These are phyloP conservation scores for Saksenaea vasiformis DNA, from an alignment of 371 early-diverging fungal genomes.

Conservation along the genomic window DNA sequence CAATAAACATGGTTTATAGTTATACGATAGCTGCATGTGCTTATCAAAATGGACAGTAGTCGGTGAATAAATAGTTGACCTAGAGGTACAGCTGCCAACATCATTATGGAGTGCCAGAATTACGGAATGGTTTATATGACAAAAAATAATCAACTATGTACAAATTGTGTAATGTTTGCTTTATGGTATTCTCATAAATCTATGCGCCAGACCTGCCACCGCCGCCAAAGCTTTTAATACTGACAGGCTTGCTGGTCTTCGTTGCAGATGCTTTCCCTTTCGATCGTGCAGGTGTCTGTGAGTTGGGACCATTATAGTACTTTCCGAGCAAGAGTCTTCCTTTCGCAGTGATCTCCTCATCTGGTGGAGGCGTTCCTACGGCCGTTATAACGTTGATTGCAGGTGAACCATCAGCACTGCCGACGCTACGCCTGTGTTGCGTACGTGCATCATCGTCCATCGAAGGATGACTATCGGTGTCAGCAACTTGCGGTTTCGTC, in stretches of 20 bases:
- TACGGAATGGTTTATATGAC: too few relatives aligned
- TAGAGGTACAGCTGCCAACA: too few relatives aligned
- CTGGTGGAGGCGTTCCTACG: not conserved
- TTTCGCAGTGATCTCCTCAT: slow-evolving; percentile 23
- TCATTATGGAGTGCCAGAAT: too few relatives aligned
- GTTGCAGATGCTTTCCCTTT: not conserved
- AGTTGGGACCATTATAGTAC: slow-evolving; percentile 20
- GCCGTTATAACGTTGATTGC: not conserved
- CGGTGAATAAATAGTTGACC: too few relatives aligned
- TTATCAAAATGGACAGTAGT: too few relatives aligned
- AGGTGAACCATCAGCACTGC: slow-evolving; percentile 11
- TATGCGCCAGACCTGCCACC: not conserved
- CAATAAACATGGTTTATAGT: slow-evolving; percentile 1
- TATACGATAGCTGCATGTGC: too few relatives aligned
- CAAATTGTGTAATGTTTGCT: too few relatives aligned
- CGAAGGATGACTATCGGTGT: not conserved
- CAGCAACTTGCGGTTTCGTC: not conserved
- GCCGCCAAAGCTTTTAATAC: not conserved
- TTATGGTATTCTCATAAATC: not conserved
- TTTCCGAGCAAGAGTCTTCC: slow-evolving; percentile 23
- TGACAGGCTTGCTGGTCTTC: slow-evolving; percentile 1
- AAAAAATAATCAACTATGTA: too few relatives aligned
- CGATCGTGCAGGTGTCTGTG: not conserved
- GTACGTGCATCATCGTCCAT: not conserved
- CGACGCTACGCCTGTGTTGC: slow-evolving; percentile 15